Base-by-base conservation (phyloP, 768 basidiomycete species). In the Pleurotus djamor region DNA sequence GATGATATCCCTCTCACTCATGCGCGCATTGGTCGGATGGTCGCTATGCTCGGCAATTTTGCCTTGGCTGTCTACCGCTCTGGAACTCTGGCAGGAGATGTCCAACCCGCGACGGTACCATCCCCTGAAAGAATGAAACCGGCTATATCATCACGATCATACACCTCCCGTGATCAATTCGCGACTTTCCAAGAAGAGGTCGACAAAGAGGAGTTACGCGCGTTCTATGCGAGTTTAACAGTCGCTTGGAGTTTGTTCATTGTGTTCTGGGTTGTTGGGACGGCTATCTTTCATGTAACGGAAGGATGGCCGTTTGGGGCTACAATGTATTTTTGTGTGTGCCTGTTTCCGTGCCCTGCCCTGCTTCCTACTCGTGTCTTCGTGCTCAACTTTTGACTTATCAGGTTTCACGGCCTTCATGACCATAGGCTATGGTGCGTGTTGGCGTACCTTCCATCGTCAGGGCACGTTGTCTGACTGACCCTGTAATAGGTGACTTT, bases 181-280 rank as follows among this genome's bases (percentile, higher is more conserved):
- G 71, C 72, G 14, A 59, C 68, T 1, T 65, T 75, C 21, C 70
- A 70, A 8, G 63, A 58, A 34, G 65, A 52, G 10, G 65, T 78
- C 60, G 68, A 69, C 57, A 65, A 62, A n/a, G 79, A 79, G 35
- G 86, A 88, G 65, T 76, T 72, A 57, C 80, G 76, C 60, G 86
- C 87, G 37, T 83, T 87, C 62, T 75, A 74, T 43, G 71, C 77
- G 5, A 85, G 91, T 65, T 77, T 89, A 48, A 57, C 65, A 1
- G 71, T 90, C 16, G 85, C 87, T 0, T 83, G 83, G 74, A 51
- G 68, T 0, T 63, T 89, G 34, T 93, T 94, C 72, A 66, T 91
- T 17, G 63, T 80, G n/a, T 94, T 94, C 74, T 94, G 92, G 92
- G 75, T 84, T 65, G 87, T 81, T n/a, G 91, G 91, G 3, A 82